Evolutionary conservation across 495 filamentous ascomycete species (phyloP), one percentile per base, ranked within the genome.

Genomic region (Endocarpon pusillum): DNA sequence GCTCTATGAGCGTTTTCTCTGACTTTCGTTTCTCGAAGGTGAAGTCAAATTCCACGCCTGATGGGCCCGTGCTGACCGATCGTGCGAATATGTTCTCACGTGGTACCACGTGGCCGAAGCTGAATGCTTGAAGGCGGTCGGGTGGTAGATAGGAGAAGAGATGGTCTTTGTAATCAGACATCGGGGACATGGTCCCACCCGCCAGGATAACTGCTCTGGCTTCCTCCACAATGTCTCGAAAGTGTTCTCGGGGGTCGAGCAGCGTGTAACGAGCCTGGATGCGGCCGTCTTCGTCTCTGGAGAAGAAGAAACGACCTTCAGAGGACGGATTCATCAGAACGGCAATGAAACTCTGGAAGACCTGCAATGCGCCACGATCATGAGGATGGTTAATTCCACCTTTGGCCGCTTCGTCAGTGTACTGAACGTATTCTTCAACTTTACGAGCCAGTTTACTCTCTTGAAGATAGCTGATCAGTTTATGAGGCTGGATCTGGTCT

Each of bases 151-250:
- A 78, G 1, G 85, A 77, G 46, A 97, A 89, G 11, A 97, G 66
- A 44, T 92, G 78, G 4, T 73, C 66, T 32, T 64, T 69, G 51
- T 92, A 96, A 50, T 94, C 89, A 17, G 73, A 67, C 66, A 97
- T 89, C 2, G 91, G 89, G 23, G 86, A 91, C 91, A 97, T 97
- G 6, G 89, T 97, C 2, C 89, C 89, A 34, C 89, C 89, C 9
- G 84, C 91, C 11, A 97, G 58, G 31, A 97, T 81, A 2, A 96
- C 82, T 3, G 89, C 80, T 32, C 83, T 64, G 5, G 87, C 84
- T 43, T 84, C 74, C 30, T 81, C 73, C 1, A 89, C 83, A 46
- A 96, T 77, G 24, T 82, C 78, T 14, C 75, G 76, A 53, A 97
- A 97, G 43, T 91, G 80, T 48, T 85, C 71, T 1, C 84, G 84